Conservation (phyloP, 768 basidiomycete genomes). For the Pholiota molesta region DNA sequence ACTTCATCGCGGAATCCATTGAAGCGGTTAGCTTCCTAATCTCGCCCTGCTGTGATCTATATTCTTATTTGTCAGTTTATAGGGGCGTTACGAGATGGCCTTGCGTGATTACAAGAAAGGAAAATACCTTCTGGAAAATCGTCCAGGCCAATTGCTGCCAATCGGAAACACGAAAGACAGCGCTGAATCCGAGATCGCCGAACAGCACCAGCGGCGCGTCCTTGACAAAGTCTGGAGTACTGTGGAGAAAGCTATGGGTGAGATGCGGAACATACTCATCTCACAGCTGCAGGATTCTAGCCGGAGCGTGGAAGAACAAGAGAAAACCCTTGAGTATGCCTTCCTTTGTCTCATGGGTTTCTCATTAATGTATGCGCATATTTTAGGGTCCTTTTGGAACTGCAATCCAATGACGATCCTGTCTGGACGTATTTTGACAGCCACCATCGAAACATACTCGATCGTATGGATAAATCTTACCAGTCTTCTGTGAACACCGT, state of each 20-base stretch:
- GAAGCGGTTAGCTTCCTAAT: constrained; percentile 67
- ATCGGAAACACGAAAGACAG: constrained; percentile 65
- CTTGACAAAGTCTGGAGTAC: constrained; percentile 95
- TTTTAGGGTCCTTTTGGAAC: constrained; percentile 81
- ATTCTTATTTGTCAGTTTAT: constrained; percentile 10
- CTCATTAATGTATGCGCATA: not conserved
- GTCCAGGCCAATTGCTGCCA: constrained; percentile 85
- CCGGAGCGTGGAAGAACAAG: constrained; percentile 89
- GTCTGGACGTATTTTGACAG: constrained; percentile 96
- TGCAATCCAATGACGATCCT: constrained; percentile 87
- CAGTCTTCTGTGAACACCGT: constrained; percentile 53
- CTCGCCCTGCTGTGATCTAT: not conserved
- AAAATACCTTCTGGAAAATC: constrained; percentile 84
- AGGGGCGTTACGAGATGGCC: constrained; percentile 95
- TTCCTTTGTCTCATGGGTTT: not conserved
- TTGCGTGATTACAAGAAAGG: constrained; percentile 98
- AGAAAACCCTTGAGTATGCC: constrained; percentile 90
- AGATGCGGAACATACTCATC: constrained; percentile 81
- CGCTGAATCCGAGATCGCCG: constrained; percentile 46
- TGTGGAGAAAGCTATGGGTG: constrained; percentile 92
- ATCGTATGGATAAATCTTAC: constrained; percentile 71
- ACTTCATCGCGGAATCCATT: constrained; percentile 84
- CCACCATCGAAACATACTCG: constrained; percentile 86
- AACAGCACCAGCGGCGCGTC: constrained; percentile 87
- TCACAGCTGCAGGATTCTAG: constrained; percentile 80